Evolutionary conservation across 2,329 filamentous ascomycete genomes (phyloP).

Genomic region (Didymella sp.): DNA sequence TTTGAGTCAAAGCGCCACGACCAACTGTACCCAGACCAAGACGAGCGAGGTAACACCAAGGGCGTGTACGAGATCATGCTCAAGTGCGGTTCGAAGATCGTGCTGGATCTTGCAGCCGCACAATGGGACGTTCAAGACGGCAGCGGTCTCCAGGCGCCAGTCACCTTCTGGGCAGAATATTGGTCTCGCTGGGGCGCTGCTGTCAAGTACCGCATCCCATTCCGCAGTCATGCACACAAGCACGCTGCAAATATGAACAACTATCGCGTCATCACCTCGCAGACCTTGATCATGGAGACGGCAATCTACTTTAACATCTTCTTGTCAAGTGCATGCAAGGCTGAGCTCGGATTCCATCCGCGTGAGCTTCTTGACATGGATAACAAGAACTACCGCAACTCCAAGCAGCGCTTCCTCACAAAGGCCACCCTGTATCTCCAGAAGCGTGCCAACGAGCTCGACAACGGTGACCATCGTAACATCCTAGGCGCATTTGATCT

Average conservation of each 20-base stretch:
- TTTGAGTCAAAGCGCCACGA: constrained; percentile 16
- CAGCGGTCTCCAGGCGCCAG: constrained; percentile 1
- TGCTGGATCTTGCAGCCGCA: constrained; percentile 23
- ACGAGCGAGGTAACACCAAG: constrained; percentile 15
- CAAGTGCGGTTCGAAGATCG: constrained; percentile 20
- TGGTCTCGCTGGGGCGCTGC: constrained; percentile 7
- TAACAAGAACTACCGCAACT: not conserved
- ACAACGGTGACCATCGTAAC: not conserved
- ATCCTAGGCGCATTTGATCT: constrained; percentile 8
- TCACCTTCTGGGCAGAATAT: constrained; percentile 22
- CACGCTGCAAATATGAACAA: constrained; percentile 14
- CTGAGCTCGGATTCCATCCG: constrained; percentile 5
- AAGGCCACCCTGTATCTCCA: constrained; percentile 1
- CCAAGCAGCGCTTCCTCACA: not conserved
- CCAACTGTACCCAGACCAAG: constrained; percentile 16
- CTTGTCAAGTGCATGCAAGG: constrained; percentile 9
- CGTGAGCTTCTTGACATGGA: constrained; percentile 9
- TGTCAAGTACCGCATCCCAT: constrained; percentile 21
- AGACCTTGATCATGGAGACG: constrained; percentile 19
- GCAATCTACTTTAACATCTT: constrained; percentile 14
- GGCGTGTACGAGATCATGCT: constrained; percentile 26
- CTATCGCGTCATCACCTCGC: constrained; percentile 17
- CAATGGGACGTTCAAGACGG: constrained; percentile 18
- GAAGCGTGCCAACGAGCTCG: constrained; percentile 10
- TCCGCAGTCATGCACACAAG: constrained; percentile 19